Evolutionary conservation across 2,329 filamentous ascomycete species (phyloP).

Genomic region (Neopestalotiopsis rosae): DNA sequence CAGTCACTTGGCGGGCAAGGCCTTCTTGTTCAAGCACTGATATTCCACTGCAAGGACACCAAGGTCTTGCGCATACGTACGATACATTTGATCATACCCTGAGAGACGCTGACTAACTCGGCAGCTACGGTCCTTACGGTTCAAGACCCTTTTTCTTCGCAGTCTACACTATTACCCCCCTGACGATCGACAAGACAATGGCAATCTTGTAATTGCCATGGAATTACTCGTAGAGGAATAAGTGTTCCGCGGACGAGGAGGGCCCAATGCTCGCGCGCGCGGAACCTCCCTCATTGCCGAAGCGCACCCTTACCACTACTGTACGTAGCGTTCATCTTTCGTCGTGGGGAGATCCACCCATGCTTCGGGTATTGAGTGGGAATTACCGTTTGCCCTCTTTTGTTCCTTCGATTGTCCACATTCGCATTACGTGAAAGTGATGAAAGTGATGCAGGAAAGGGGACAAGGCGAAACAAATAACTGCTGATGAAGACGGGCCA

Average conservation of each 20-base stretch:
- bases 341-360: too few species aligned
- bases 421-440: constrained; percentile 2
- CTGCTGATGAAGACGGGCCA: not conserved
- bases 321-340: too few species aligned
- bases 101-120: too few species aligned
- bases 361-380: not conserved
- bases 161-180: not conserved
- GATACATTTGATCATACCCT: too few species aligned
- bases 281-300: not conserved
- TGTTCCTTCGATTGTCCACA: not conserved
- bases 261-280: not conserved
- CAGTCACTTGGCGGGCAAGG: too few species aligned
- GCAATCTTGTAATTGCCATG: not conserved
- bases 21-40: too few species aligned
- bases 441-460: not conserved
- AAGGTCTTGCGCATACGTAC: too few species aligned
- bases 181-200: not conserved
- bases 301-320: not conserved
- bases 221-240: not conserved
- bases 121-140: too few species aligned
- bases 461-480: not conserved
- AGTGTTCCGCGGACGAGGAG: not conserved
- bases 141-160: too few species aligned
- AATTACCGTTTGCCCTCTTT: not conserved
- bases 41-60: too few species aligned